Base-by-base conservation (phyloP, 1,284 basidiomycete genomes). In the Trichosporon sp. region DNA sequence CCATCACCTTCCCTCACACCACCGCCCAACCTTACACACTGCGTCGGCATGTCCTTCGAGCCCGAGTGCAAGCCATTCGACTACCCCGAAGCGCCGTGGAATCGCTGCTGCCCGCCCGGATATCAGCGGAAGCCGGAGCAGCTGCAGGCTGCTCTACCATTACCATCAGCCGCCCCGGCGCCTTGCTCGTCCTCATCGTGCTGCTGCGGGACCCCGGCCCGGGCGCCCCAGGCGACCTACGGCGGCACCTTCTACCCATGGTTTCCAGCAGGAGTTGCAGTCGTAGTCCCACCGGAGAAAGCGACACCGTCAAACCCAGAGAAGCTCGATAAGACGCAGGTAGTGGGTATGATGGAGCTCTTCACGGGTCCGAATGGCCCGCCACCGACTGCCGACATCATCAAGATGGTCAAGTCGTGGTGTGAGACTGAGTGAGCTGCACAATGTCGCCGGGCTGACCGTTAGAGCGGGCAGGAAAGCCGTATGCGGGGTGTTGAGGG, bases 31-130 rank as follows among this genome's bases (percentile, higher is more conserved):
- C n/a, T 54, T 0, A 21, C 51, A 6, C 11, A 54, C 51, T 21
- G 16, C 3, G 51, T 54, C 51, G 51, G 51, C 19, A 54, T 54
- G 51, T 54, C 51, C 1, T 26, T 54, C 19, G 51, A 54, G 51
- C 51, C 51, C 4, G 21, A 54, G 51, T 54, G 51, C 51, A 54
- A 26, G 19, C 19, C 7, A 8, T 54, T 54, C 51, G 51, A 54
- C 51, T 54, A 54, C 51, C 51, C 51, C 51, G 51, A 54, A 10
- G 51, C 51, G 19, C 51, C 51, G 19, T 54, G 51, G 51, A 54
- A 54, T 16, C 19, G 4, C 4, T 54, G 51, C 11, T 54, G 51
- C 8, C 51, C 51, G 6, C 51, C 51, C 4, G 51, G 51, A 54
- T 21, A 6, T 21, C n/a, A 16, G 16, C 51, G 51, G 3, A 21